Base-by-base conservation (phyloP, 2,329 filamentous ascomycete genomes). In the Alternaria atra region DNA sequence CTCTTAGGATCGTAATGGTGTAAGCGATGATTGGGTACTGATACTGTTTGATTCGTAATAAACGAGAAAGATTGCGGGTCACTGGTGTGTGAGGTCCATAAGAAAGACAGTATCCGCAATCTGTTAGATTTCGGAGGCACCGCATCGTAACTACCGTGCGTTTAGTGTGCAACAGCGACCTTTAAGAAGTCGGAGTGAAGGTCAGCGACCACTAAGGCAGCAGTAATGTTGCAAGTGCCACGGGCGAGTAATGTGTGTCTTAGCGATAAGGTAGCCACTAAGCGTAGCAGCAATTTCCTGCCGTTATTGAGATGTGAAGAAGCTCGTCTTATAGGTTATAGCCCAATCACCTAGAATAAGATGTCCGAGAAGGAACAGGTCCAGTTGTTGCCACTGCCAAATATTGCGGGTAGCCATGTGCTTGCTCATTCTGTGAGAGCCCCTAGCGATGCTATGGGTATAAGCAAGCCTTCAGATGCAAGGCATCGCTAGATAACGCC, bases 401-500 rank as follows among this genome's bases (percentile, higher is more conserved):
- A 27, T 9, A 32, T n/a, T 35, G 15, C 13, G 30, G 20, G 13
- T 12, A 44, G n/a, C 17, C 13, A 17, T 13, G 39, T 53, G 29
- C n/a, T 39, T 29, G 6, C 25, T 35, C 42, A 9, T 32, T 44
- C 25, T 17, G 13, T 7, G 9, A 30, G 20, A 39, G 30, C 44
- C 25, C 6, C 25, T 17, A 6, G n/a, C 25, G 17, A 47, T 44
- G n/a, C 10, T 39, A 17, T 25, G 12, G n/a, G 40, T 20, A 10
- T 25, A 7, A 39, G 13, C 20, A 7, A 52, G 29, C 2, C 20
- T 39, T 39, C 20, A 12, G 34, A 40, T 27, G 35, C 17, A 17
- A 4, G 17, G 30, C 32, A 47, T 35, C 43, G 34, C 51, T 17
- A 51, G 27, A 50, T 37, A 64, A 64, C 58, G 54, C 61, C 61